A percentile compares a stretch with the other conserved stretches of the same genome.
These are phyloP conservation scores for Yarrowia sp. DNA, from an alignment of 805 yeast genomes.

Conservation along the genomic window DNA sequence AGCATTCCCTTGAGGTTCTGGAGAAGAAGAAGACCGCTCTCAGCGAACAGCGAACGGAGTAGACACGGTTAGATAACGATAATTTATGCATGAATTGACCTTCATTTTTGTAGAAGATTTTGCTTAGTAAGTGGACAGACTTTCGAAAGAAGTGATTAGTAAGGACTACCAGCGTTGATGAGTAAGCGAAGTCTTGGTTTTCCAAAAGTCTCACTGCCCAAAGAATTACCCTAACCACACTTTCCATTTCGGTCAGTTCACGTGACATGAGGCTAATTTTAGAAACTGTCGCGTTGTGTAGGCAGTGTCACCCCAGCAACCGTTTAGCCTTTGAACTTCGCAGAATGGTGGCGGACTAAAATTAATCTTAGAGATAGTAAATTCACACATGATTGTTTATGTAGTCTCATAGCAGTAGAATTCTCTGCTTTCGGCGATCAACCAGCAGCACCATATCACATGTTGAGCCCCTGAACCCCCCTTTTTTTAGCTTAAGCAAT, in stretches of 20 bases:
- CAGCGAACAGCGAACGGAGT: slow-evolving; percentile 23
- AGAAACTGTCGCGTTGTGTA: not conserved
- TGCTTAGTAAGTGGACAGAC: not conserved
- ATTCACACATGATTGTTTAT: not conserved
- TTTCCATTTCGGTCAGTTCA: not conserved
- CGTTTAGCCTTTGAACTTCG: not conserved
- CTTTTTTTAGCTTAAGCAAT: slow-evolving; percentile 9
- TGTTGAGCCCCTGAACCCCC: slow-evolving; percentile 23
- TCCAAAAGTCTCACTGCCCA: not conserved
- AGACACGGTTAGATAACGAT: slow-evolving; percentile 8
- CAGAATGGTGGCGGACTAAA: not conserved
- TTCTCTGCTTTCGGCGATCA: slow-evolving; percentile 13
- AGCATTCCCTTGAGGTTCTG: slow-evolving; percentile 34
- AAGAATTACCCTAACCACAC: not conserved
- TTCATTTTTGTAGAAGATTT: not conserved
- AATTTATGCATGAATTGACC: slow-evolving; percentile 23
- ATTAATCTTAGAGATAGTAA: not conserved
- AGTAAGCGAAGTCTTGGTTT: not conserved
- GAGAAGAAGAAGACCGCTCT: slow-evolving; percentile 23
- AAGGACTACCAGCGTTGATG: not conserved
- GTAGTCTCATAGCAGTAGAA: not conserved
- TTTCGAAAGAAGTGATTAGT: not conserved
- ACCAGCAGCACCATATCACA: slow-evolving; percentile 10
- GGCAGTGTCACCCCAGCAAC: not conserved
- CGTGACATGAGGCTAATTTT: not conserved